Evolutionary conservation across 2,329 filamentous ascomycete genomes (phyloP).

Genomic region (Phyllosticta citriasiana): DNA sequence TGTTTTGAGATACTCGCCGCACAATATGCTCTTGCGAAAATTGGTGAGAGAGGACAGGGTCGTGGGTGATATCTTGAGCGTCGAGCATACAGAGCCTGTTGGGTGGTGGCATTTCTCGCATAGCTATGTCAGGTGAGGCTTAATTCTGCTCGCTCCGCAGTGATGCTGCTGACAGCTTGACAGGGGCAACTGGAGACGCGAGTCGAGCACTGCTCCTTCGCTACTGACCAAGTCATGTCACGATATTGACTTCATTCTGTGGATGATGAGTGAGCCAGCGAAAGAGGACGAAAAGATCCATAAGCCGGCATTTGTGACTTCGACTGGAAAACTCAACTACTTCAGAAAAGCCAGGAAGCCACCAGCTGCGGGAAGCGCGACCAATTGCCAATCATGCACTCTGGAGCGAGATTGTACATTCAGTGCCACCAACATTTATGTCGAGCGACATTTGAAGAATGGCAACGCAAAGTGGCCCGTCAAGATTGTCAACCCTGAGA

Average conservation of each 20-base stretch:
- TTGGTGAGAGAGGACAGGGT: constrained; percentile 64
- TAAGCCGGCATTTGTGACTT: constrained; percentile 65
- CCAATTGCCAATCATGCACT: constrained; percentile 78
- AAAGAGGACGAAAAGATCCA: constrained; percentile 35
- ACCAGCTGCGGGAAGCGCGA: constrained; percentile 58
- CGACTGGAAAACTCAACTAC: constrained; percentile 64
- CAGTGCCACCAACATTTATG: constrained; percentile 75
- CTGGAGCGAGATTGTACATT: constrained; percentile 69
- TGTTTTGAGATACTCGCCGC: constrained; percentile 84
- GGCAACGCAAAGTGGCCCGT: constrained; percentile 73
- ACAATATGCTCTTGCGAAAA: constrained; percentile 76
- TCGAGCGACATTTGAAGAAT: constrained; percentile 55
- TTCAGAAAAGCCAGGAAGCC: constrained; percentile 74
- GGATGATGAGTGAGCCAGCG: constrained; percentile 50
- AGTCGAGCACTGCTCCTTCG: constrained; percentile 65
- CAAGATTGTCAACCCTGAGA: constrained; percentile 81
- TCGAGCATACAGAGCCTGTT: constrained; percentile 89
- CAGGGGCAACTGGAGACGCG: constrained; percentile 84
- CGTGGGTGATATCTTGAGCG: constrained; percentile 74
- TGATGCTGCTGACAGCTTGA: background rate
- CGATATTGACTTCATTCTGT: constrained; percentile 86
- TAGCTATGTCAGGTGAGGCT: background rate
- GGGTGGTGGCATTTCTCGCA: constrained; percentile 81
- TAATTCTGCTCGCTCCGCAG: background rate
- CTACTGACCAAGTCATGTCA: constrained; percentile 93